Base-by-base conservation (phyloP, 208 protist species). In the Acanthamoeba royreba region DNA sequence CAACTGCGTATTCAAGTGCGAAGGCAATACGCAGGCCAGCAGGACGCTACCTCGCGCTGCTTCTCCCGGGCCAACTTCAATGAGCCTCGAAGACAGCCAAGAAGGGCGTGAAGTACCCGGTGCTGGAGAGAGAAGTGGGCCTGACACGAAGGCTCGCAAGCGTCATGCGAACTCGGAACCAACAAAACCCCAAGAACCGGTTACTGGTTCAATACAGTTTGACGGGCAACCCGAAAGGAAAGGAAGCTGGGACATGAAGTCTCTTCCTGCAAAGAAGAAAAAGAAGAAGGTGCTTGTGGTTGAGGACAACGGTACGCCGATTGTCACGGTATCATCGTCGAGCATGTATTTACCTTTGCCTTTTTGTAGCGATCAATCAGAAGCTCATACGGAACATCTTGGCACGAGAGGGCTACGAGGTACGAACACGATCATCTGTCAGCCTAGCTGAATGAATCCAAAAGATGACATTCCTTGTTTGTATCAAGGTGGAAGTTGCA, bases 341-440 rank as follows among this genome's bases (percentile, higher is more conserved):
- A n/a, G n/a, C n/a, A n/a, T n/a, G n/a, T n/a, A n/a, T n/a, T n/a
- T n/a, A n/a, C n/a, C n/a, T n/a, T n/a, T n/a, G n/a, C n/a, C n/a
- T n/a, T n/a, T n/a, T n/a, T n/a, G n/a, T n/a, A n/a, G n/a, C 7
- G 5, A 83, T 83, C 42, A 83, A 83, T 43, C 72, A 83, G 72
- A 83, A 83, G 42, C 72, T 83, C 22, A 83, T 83, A 15, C 38
- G 72, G 7, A 83, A 83, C 72, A 83, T 83, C 35, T n/a, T 83
- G 25, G 11, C 35, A 3, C 5, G 42, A 1, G 42, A 83, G 17
- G 72, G 72, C 72, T 83, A 83, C 72, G 72, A 83, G 42, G 72
- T 83, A 25, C 28, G 31, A 9, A 15, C n/a, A n/a, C n/a, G n/a
- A n/a, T n/a, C n/a, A n/a, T n/a, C n/a, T n/a, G n/a, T n/a, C n/a